Conservation (phyloP, 352 stramenopile species). For the Globisporangium heterothallicum region DNA sequence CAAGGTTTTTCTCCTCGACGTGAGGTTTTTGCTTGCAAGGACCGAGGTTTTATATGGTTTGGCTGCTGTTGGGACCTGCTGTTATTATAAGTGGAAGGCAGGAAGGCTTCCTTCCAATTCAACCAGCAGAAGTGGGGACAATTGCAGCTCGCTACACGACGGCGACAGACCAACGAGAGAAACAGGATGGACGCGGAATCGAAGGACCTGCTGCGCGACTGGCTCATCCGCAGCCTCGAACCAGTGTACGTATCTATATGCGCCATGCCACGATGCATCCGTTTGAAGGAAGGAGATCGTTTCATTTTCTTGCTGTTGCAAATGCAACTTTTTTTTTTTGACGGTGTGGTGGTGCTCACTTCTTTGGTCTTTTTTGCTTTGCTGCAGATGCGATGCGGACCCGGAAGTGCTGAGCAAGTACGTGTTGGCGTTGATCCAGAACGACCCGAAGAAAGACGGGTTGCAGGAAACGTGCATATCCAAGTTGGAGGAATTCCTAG, state of each 20-base stretch:
- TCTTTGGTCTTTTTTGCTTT: not conserved
- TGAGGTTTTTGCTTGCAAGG: not conserved
- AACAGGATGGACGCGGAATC: slow-evolving; percentile 65
- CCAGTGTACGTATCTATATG: slow-evolving; percentile 57
- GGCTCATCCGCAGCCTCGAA: slow-evolving; percentile 80
- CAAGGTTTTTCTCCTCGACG: not conserved
- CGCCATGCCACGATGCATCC: not conserved
- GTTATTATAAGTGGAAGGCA: slow-evolving; percentile 9
- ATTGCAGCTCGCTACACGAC: slow-evolving; percentile 1
- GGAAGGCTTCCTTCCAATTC: slow-evolving; percentile 1
- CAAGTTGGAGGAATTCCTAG: slow-evolving; percentile 84
- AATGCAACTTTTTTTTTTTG: not conserved
- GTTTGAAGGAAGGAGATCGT: not conserved
- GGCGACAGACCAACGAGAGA: not conserved
- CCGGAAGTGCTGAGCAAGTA: slow-evolving; percentile 86
- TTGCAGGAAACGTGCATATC: slow-evolving; percentile 64
- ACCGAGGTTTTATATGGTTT: not conserved
- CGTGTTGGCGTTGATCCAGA: slow-evolving; percentile 80
- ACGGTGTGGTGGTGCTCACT: slow-evolving; percentile 1
- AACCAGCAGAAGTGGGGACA: slow-evolving; percentile 4
- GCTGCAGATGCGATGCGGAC: slow-evolving; percentile 73
- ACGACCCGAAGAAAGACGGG: slow-evolving; percentile 65
- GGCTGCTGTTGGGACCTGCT: slow-evolving; percentile 2
- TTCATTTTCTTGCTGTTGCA: not conserved
- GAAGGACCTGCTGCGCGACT: slow-evolving; percentile 81